Evolutionary conservation across 306 rosid species (phyloP).

Genomic region (Arachis stenosperma): DNA sequence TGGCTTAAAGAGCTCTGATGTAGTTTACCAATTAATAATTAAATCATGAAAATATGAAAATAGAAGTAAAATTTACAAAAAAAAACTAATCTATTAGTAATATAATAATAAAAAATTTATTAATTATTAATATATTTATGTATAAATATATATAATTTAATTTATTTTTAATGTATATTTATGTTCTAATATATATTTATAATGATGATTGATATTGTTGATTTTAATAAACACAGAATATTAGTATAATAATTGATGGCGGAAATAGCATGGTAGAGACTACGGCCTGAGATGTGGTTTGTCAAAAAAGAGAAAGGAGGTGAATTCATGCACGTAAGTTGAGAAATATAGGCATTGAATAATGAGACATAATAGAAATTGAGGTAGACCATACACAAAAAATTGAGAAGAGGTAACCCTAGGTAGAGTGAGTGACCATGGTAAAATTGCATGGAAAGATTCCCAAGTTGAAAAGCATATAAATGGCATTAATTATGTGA

Average conservation of each 20-base stretch:
- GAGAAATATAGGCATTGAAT: conserved; percentile 16
- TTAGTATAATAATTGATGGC: background rate
- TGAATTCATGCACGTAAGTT: conserved; percentile 1
- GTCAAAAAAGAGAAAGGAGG: conserved; percentile 22
- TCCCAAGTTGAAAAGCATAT: conserved; percentile 27
- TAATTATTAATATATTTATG: too few species aligned
- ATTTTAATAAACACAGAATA: background rate
- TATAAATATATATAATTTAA: too few species aligned
- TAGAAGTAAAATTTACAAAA: too few species aligned
- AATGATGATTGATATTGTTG: too few species aligned
- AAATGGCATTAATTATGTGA: conserved; percentile 43
- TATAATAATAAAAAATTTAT: too few species aligned
- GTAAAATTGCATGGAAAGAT: conserved; percentile 24
- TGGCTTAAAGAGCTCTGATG: conserved; percentile 5
- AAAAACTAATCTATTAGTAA: too few species aligned
- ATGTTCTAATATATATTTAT: too few species aligned
- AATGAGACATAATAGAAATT: conserved; percentile 4
- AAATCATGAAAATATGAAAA: too few species aligned
- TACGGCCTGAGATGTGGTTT: background rate
- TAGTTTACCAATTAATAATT: too few species aligned
- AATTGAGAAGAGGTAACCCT: background rate
- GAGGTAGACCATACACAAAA: background rate
- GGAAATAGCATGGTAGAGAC: background rate
- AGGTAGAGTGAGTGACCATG: too few species aligned
- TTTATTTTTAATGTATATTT: too few species aligned